These are phyloP conservation scores for Metarhizium anisopliae DNA, from an alignment of 2,329 filamentous ascomycete genomes.

Conservation along the genomic window DNA sequence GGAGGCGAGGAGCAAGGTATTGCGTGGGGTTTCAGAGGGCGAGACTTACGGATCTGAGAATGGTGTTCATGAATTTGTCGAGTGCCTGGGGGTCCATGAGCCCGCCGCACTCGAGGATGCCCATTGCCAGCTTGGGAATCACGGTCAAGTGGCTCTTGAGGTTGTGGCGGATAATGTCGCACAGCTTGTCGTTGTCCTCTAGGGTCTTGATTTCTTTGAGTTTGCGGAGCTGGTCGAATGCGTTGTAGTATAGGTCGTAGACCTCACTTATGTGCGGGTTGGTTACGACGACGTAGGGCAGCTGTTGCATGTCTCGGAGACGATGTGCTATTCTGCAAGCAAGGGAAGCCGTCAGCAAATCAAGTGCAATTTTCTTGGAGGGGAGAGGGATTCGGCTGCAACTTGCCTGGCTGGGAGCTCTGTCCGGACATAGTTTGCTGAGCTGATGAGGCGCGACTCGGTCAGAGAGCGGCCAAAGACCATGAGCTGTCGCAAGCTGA, in stretches of 20 bases:
- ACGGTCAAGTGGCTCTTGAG: conserved; percentile 84
- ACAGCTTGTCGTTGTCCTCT: conserved; percentile 84
- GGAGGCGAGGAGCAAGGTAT: too few relatives aligned
- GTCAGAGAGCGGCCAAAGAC: conserved; percentile 94
- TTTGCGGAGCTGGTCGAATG: conserved; percentile 86
- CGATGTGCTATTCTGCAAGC: conserved; percentile 71
- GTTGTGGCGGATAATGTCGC: conserved; percentile 68
- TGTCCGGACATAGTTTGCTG: conserved; percentile 93
- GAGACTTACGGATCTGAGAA: conserved; percentile 68
- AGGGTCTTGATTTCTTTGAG: conserved; percentile 75
- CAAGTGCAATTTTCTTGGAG: background rate
- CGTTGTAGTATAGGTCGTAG: conserved; percentile 92
- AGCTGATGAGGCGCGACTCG: conserved; percentile 80
- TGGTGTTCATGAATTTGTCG: conserved; percentile 91
- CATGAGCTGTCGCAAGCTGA: conserved; percentile 91
- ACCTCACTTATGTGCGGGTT: conserved; percentile 90
- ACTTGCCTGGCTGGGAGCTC: conserved; percentile 49
- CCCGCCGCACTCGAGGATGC: conserved; percentile 80
- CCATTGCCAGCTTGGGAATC: conserved; percentile 90
- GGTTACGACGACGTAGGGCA: conserved; percentile 93
- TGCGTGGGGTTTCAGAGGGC: background rate
- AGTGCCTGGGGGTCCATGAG: conserved; percentile 73
- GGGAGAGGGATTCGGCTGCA: background rate
- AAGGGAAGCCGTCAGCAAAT: background rate
- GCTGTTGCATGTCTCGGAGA: conserved; percentile 90